phyloP scores from a whole-genome alignment of 257 asterid species.

The Phtheirospermum japonicum region DNA sequence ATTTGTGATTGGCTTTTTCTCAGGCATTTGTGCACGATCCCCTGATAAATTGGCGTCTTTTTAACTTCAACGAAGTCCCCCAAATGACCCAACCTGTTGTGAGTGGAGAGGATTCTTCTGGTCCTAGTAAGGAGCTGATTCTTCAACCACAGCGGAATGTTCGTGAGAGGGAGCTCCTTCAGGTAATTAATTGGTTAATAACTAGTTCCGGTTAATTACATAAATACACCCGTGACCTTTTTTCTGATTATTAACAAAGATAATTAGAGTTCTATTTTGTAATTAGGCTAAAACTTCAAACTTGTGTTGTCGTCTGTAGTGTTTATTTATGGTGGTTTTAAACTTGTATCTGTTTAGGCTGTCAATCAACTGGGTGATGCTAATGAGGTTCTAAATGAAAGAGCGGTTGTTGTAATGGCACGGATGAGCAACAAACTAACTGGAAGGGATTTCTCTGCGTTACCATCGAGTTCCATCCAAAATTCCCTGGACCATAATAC shows the following conservation, averaged over 20 bases:
- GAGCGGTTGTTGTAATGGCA: conserved; percentile 95
- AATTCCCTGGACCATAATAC: conserved; percentile 62
- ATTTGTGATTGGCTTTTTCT: conserved; percentile 25
- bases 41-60: conserved; percentile 96
- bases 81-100: conserved; percentile 78
- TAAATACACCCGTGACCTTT: not conserved
- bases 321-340: conserved; percentile 13
- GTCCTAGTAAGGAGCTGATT: conserved; percentile 48
- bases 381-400: conserved; percentile 91
- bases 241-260: not conserved
- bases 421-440: conserved; percentile 98
- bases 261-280: not conserved
- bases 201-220: not conserved
- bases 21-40: conserved; percentile 99
- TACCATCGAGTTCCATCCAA: conserved; percentile 58
- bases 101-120: conserved; percentile 56
- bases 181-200: conserved; percentile 39
- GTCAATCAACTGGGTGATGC: conserved; percentile 98
- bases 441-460: conserved; percentile 85
- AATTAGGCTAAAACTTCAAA: not conserved
- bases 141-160: conserved; percentile 83
- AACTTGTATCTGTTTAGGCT: conserved; percentile 50
- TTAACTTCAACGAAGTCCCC: conserved; percentile 96
- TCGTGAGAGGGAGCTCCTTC: conserved; percentile 94
- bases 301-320: conserved; percentile 7